A percentile compares a stretch with the other conserved stretches of the same genome.
These are phyloP conservation scores for Ogataea zsoltii DNA, from an alignment of 805 yeast genomes.

Conservation along the genomic window DNA sequence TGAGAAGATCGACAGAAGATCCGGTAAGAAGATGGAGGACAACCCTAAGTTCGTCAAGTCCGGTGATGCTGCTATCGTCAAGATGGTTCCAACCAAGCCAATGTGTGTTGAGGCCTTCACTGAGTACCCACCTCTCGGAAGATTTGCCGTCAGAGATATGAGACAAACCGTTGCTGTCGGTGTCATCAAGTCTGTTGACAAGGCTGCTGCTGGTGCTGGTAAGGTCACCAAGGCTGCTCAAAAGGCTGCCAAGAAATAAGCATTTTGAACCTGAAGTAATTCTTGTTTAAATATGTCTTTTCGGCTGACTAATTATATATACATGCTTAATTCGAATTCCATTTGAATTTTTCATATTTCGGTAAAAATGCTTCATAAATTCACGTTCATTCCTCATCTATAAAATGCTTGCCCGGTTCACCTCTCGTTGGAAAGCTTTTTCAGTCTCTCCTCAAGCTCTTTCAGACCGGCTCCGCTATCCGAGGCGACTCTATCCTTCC, in stretches of 20 bases:
- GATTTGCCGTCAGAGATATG: constrained; percentile 99
- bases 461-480: constrained; percentile 8
- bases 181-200: constrained; percentile 94
- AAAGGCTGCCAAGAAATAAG: constrained; percentile 73
- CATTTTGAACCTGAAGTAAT: background rate
- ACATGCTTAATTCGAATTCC: constrained; percentile 15
- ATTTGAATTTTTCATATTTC: constrained; percentile 11
- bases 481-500: constrained; percentile 1
- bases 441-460: constrained; percentile 16
- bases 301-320: constrained; percentile 7
- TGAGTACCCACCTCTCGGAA: constrained; percentile 96
- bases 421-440: constrained; percentile 10
- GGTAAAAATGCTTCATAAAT: background rate
- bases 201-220: constrained; percentile 78
- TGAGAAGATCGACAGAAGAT: no score
- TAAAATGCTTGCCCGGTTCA: background rate
- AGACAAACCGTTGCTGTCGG: constrained; percentile 99
- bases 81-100: constrained; percentile 85
- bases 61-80: constrained; percentile 95
- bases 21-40: constrained; percentile 85
- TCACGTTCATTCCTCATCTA: background rate
- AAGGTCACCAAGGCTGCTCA: constrained; percentile 97
- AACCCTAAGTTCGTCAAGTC: constrained; percentile 92
- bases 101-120: constrained; percentile 93
- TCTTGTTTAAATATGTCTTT: background rate